phyloP scores from a whole-genome alignment of 2,329 filamentous ascomycete species.

The Domatiomyces globalis region DNA sequence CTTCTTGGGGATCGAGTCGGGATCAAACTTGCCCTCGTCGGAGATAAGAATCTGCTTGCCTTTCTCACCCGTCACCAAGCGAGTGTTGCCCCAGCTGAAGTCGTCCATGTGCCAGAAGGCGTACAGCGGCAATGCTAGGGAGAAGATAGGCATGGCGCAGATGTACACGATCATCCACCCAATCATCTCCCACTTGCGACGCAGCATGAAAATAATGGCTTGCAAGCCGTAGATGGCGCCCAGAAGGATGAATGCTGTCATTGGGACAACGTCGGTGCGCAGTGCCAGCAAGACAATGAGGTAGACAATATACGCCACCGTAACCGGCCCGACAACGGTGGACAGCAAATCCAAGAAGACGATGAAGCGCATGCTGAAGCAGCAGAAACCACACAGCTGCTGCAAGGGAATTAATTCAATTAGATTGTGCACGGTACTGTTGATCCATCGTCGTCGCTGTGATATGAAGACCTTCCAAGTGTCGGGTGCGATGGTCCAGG shows the following conservation, averaged over 20 bases:
- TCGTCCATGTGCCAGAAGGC: constrained; percentile 99
- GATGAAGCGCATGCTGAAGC: constrained; percentile 98
- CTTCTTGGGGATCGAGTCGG: constrained; percentile 82
- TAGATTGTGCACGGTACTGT: constrained; percentile 95
- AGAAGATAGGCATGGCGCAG: constrained; percentile 78
- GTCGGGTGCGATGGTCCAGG: constrained; percentile 94
- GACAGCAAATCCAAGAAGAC: constrained; percentile 89
- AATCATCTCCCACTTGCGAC: constrained; percentile 98
- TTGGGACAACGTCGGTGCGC: constrained; percentile 52
- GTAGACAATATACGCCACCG: constrained; percentile 77
- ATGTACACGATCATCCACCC: constrained; percentile 98
- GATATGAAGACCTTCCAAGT: constrained; percentile 91
- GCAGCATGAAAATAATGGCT: constrained; percentile 89
- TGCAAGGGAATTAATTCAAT: constrained; percentile 86
- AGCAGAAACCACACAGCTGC: constrained; percentile 97
- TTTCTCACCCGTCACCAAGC: constrained; percentile 86
- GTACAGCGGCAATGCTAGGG: constrained; percentile 78
- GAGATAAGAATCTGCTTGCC: constrained; percentile 86
- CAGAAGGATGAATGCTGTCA: constrained; percentile 79
- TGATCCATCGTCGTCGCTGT: constrained; percentile 98
- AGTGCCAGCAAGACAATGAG: constrained; percentile 60
- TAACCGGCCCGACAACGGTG: constrained; percentile 83
- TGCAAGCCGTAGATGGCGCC: constrained; percentile 96
- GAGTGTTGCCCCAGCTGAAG: constrained; percentile 98
- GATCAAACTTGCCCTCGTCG: constrained; percentile 97